Base-by-base conservation (phyloP, 495 filamentous ascomycete genomes). In the Penicillium egyptiacum region DNA sequence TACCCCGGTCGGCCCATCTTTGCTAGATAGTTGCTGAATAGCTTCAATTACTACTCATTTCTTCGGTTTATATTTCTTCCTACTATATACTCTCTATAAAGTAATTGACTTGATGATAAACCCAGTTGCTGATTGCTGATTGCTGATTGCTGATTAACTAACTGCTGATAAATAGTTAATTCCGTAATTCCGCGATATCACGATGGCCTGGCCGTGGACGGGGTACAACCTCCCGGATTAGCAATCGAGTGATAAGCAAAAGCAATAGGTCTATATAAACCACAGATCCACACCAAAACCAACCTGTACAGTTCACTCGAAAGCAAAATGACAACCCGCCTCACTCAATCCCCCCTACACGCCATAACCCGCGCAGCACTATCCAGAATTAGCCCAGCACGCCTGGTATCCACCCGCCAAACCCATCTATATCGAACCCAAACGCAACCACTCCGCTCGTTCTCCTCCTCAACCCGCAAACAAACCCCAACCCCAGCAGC, bases 401-500 rank as follows among this genome's bases (percentile, higher is more conserved):
- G 23, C 7, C 20, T 17, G 16, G 23, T 46, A n/a, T 26, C 43
- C 42, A 25, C 22, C 43, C 3, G 12, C 1, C 40, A 22, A 14
- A 2, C 42, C 22, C 11, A 25, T 45, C 42, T 45, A 45, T 45
- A 45, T 9, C 30, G 8, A 22, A 22, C 40, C 17, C 37, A 37
- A 50, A 11, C 19, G 22, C 49, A 51, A 51, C 16, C 5, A 23
- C 16, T 3, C 4, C 40, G 40, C 44, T 17, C 56, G 11, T 58
- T 55, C 28, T 14, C 55, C 16, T 54, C 48, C 17, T 41, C 50
- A 20, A 31, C 35, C 10, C 40, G 46, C 26, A 56, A 41, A 11
- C n/a, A 56, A 26, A 41, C 11, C 9, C 10, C 16, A 39, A 0
- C 16, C 7, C n/a, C 56, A 44, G 39, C 56, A 56, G 52, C 62